Conservation (phyloP, 2,329 filamentous ascomycete genomes). For the Colletotrichum trifolii region DNA sequence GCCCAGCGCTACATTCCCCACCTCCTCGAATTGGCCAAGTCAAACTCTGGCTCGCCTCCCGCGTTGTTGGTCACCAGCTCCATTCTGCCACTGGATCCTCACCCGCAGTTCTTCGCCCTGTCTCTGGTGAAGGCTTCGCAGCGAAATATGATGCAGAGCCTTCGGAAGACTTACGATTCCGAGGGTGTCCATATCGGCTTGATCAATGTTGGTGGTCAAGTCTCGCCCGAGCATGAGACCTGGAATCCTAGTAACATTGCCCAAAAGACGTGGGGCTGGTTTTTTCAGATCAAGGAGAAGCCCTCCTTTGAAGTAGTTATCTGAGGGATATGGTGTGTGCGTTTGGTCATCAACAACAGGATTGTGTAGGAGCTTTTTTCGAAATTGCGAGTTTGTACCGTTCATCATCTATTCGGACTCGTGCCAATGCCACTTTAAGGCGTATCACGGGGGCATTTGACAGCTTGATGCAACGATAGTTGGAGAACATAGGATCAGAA, state of each 20-base stretch:
- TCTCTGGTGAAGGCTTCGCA: slow-evolving; percentile 63
- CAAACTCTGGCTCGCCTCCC: slow-evolving; percentile 48
- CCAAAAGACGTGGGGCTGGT: slow-evolving; percentile 55
- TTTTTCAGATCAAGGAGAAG: slow-evolving; percentile 48
- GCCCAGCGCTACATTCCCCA: slow-evolving; percentile 59
- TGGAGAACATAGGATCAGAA: too few species aligned
- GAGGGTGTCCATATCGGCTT: slow-evolving; percentile 59
- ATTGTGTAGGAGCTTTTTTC: too few species aligned
- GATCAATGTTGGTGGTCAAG: slow-evolving; percentile 56
- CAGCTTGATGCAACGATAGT: too few species aligned
- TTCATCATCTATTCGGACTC: too few species aligned
- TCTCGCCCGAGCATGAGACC: slow-evolving; percentile 43
- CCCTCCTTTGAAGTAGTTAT: slow-evolving; percentile 52
- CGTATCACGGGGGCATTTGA: too few species aligned
- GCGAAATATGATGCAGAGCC: slow-evolving; percentile 58
- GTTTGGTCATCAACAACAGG: too few species aligned
- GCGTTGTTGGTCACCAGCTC: slow-evolving; percentile 61
- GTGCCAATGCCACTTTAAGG: too few species aligned
- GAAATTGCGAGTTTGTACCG: too few species aligned
- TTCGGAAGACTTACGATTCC: slow-evolving; percentile 51
- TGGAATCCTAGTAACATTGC: slow-evolving; percentile 49
- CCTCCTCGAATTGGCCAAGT: slow-evolving; percentile 47
- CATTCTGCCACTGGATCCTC: slow-evolving; percentile 57
- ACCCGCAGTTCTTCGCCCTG: slow-evolving; percentile 59
- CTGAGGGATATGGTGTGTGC: too few species aligned